phyloP scores from a whole-genome alignment of 202 grass and related monocot species.

The Digitaria exilis region DNA sequence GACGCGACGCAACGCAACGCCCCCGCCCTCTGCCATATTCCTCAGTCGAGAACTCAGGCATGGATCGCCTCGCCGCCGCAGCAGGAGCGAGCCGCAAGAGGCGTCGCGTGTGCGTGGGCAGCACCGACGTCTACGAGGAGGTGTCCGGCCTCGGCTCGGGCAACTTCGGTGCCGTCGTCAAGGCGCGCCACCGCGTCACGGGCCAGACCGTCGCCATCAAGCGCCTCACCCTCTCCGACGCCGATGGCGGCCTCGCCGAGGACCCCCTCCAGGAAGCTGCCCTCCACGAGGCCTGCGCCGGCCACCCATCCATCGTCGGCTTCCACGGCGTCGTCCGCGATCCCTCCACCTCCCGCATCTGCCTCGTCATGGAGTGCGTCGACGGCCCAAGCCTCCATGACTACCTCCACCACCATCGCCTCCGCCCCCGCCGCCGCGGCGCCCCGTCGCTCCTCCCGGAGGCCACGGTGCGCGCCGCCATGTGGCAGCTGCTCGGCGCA shows the following conservation, averaged over 20 bases:
- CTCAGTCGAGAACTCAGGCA: background rate
- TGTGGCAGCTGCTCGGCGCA: slow-evolving; percentile 50
- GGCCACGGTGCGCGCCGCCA: slow-evolving; percentile 23
- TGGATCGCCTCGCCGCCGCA: background rate
- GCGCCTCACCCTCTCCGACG: background rate
- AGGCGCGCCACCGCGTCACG: slow-evolving; percentile 26
- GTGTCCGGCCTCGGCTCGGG: background rate
- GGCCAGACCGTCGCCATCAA: slow-evolving; percentile 29
- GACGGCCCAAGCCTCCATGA: slow-evolving; percentile 1
- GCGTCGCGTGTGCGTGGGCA: background rate
- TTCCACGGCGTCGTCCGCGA: slow-evolving; percentile 21
- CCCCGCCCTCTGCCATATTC: background rate
- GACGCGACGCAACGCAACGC: background rate
- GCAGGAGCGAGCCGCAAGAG: background rate
- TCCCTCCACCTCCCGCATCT: background rate
- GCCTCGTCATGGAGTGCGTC: slow-evolving; percentile 47
- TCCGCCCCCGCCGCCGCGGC: slow-evolving; percentile 13
- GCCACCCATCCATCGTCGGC: slow-evolving; percentile 6
- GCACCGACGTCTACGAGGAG: slow-evolving; percentile 2
- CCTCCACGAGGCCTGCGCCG: slow-evolving; percentile 5
- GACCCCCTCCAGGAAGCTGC: background rate
- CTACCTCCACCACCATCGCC: background rate
- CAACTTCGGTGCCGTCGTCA: slow-evolving; percentile 3
- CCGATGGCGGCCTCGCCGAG: background rate
- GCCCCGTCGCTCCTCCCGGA: slow-evolving; percentile 12